Percentiles rank a stretch among this genome's conserved stretches.
Evolutionary conservation across 2,329 filamentous ascomycete genomes (phyloP).

Genomic region (Acrocalymma vagum): DNA sequence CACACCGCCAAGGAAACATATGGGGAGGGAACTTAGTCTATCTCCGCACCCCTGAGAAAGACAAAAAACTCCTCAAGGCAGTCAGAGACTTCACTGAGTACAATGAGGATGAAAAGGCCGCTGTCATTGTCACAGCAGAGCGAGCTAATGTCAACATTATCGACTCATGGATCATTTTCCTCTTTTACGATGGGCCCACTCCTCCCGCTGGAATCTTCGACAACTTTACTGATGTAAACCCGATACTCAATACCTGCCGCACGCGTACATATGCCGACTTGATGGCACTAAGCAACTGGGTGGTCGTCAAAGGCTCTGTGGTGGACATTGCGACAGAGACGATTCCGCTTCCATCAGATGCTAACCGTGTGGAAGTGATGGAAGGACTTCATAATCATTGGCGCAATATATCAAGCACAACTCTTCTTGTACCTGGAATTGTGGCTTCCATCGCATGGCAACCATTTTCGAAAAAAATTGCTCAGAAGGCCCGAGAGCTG

Average conservation of each 20-base stretch:
- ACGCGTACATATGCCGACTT: conserved; percentile 59
- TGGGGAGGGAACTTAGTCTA: conserved; percentile 60
- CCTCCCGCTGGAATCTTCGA: conserved; percentile 62
- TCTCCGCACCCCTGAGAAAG: conserved; percentile 45
- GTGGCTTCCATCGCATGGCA: conserved; percentile 46
- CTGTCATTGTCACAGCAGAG: conserved; percentile 41
- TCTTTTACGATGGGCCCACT: conserved; percentile 47
- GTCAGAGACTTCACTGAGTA: conserved; percentile 64
- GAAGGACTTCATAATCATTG: conserved; percentile 38
- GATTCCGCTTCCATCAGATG: conserved; percentile 34
- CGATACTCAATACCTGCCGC: conserved; percentile 55
- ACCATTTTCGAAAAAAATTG: conserved; percentile 41
- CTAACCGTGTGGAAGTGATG: conserved; percentile 34
- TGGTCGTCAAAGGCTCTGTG: conserved; percentile 39
- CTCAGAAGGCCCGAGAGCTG: conserved; percentile 24
- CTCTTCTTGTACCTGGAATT: conserved; percentile 37
- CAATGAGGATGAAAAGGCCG: conserved; percentile 55
- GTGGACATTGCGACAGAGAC: conserved; percentile 47
- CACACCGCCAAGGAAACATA: conserved; percentile 35
- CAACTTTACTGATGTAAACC: conserved; percentile 61
- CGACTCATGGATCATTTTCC: conserved; percentile 42
- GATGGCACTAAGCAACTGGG: conserved; percentile 56
- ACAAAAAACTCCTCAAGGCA: conserved; percentile 55
- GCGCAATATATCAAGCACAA: conserved; percentile 32
- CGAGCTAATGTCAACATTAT: conserved; percentile 34